Evolutionary conservation across 352 stramenopile genomes (phyloP).

Genomic region (Plasmopara muralis): DNA sequence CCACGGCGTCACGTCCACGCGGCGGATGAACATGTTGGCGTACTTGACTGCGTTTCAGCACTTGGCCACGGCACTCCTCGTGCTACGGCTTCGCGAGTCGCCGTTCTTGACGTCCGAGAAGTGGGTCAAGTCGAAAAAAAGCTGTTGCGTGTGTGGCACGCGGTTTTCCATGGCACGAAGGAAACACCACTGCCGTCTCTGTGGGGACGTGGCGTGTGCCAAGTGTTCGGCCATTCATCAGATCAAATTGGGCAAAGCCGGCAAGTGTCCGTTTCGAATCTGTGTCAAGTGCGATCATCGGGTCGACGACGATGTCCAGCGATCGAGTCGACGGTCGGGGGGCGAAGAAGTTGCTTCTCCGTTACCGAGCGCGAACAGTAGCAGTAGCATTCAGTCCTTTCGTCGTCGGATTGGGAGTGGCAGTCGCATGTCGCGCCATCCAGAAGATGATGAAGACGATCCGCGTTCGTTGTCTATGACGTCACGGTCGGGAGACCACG

Average conservation of each 20-base stretch:
- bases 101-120: slow-evolving; percentile 45
- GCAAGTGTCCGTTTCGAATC: slow-evolving; percentile 53
- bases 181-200: slow-evolving; percentile 71
- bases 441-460: slow-evolving; percentile 26
- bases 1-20: slow-evolving; percentile 29
- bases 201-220: slow-evolving; percentile 60
- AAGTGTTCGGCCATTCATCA: slow-evolving; percentile 65
- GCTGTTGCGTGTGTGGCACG: slow-evolving; percentile 48
- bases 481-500: slow-evolving; percentile 32
- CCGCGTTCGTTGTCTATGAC: slow-evolving; percentile 22
- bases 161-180: slow-evolving; percentile 49
- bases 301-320: slow-evolving; percentile 18
- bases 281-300: slow-evolving; percentile 45
- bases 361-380: slow-evolving; percentile 11
- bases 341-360: slow-evolving; percentile 4
- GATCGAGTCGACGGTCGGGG: slow-evolving; percentile 14
- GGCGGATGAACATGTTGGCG: slow-evolving; percentile 42
- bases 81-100: slow-evolving; percentile 53
- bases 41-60: slow-evolving; percentile 43
- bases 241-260: slow-evolving; percentile 48
- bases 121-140: slow-evolving; percentile 59
- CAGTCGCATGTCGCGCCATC: slow-evolving; percentile 4
- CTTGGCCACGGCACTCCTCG: slow-evolving; percentile 47
- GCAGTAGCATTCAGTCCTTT: slow-evolving; percentile 16
- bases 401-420: slow-evolving; percentile 21